Evolutionary conservation across 768 basidiomycete species (phyloP).

Genomic region (Leucogyrophana mollusca): DNA sequence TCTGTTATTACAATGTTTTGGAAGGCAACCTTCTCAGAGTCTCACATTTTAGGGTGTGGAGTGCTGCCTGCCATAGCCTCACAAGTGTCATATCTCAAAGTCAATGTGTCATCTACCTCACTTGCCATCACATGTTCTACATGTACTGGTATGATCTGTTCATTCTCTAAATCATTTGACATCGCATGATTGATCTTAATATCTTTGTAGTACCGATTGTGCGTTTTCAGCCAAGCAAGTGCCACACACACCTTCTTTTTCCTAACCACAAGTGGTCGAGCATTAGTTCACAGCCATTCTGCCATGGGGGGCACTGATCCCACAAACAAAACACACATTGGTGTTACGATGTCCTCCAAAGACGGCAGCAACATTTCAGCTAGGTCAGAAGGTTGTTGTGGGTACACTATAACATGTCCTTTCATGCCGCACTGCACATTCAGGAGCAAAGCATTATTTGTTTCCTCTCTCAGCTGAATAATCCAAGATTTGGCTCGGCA

Average conservation of each 20-base stretch:
- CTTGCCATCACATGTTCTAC: slow-evolving; percentile 21
- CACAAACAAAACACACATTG: slow-evolving; percentile 42
- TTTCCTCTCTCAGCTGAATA: slow-evolving; percentile 31
- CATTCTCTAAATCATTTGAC: slow-evolving; percentile 14
- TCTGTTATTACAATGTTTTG: slow-evolving; percentile 29
- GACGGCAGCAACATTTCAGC: slow-evolving; percentile 32
- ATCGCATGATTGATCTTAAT: slow-evolving; percentile 22
- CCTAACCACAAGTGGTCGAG: slow-evolving; percentile 33
- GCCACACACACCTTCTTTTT: slow-evolving; percentile 30
- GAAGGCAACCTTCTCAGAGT: too few species aligned
- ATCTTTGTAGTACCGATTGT: slow-evolving; percentile 35
- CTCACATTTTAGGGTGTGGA: too few species aligned
- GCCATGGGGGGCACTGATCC: slow-evolving; percentile 25
- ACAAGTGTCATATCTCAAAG: slow-evolving; percentile 13
- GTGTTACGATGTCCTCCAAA: slow-evolving; percentile 31
- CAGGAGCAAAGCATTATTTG: not conserved
- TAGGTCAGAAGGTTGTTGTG: slow-evolving; percentile 30
- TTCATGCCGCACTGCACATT: slow-evolving; percentile 29
- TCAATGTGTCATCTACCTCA: slow-evolving; percentile 9
- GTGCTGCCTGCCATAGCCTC: too few species aligned
- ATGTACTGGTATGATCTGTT: slow-evolving; percentile 24
- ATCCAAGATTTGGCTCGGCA: slow-evolving; percentile 37
- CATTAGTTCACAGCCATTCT: slow-evolving; percentile 29
- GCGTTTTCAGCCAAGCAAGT: slow-evolving; percentile 32
- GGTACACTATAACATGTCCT: slow-evolving; percentile 42